These are phyloP conservation scores for Trichocladium uniseriatum DNA, from an alignment of 495 filamentous ascomycete genomes.

Conservation along the genomic window DNA sequence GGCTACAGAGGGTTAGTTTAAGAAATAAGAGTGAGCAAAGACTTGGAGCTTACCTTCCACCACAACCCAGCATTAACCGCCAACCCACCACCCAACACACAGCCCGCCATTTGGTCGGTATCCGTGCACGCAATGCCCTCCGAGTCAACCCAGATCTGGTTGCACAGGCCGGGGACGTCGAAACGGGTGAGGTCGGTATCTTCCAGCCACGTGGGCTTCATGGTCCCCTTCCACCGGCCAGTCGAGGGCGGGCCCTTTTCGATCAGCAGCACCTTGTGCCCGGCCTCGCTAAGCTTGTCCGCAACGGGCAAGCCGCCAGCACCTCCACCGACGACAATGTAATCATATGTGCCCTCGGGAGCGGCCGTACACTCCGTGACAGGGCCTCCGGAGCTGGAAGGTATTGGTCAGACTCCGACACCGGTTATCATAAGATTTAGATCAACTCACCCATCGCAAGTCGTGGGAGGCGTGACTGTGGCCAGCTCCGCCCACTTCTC, in stretches of 20 bases:
- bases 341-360: conserved; percentile 49
- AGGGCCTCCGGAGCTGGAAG: conserved; percentile 3
- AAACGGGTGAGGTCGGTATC: conserved; percentile 61
- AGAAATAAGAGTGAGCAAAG: too few species aligned
- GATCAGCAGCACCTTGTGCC: conserved; percentile 53
- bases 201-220: conserved; percentile 51
- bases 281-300: conserved; percentile 51
- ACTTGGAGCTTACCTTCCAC: conserved; percentile 38
- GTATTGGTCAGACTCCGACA: too few species aligned
- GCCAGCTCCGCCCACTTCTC: conserved; percentile 40
- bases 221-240: conserved; percentile 48
- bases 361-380: conserved; percentile 26
- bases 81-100: conserved; percentile 64
- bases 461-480: conserved; percentile 25
- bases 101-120: conserved; percentile 62
- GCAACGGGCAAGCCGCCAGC: conserved; percentile 56
- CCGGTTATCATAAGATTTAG: too few species aligned
- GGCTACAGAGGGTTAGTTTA: too few species aligned
- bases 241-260: conserved; percentile 56
- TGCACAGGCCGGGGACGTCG: conserved; percentile 67
- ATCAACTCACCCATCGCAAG: conserved; percentile 31
- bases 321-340: conserved; percentile 56
- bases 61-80: conserved; percentile 58
- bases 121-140: conserved; percentile 56
- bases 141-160: conserved; percentile 55